These are phyloP conservation scores for Calonectria pseudoreteaudii DNA, from an alignment of 2,329 filamentous ascomycete genomes.

Conservation along the genomic window DNA sequence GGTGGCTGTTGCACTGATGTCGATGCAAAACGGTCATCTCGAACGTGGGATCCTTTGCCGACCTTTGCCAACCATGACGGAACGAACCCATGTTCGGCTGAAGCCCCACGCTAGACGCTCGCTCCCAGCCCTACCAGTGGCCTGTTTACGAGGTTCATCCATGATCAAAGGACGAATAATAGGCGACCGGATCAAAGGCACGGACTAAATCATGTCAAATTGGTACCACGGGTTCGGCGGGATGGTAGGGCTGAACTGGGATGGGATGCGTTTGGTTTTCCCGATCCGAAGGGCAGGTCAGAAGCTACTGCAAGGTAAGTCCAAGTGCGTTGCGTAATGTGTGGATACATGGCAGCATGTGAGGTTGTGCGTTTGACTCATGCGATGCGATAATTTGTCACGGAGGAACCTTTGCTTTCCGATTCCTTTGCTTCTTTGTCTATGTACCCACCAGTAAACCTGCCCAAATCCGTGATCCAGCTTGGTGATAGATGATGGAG, in stretches of 20 bases:
- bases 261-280: background rate
- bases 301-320: background rate
- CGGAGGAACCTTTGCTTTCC: background rate
- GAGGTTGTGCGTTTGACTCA: background rate
- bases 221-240: background rate
- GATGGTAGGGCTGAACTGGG: conserved; percentile 5
- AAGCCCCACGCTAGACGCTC: background rate
- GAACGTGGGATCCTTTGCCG: background rate
- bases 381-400: background rate
- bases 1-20: background rate
- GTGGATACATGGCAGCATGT: background rate
- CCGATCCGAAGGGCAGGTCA: background rate
- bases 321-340: background rate
- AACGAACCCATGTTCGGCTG: conserved; percentile 7
- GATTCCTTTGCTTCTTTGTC: background rate
- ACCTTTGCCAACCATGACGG: background rate
- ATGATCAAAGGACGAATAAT: background rate
- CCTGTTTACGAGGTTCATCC: background rate
- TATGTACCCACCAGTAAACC: background rate
- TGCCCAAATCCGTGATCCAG: background rate
- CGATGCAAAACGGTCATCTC: background rate
- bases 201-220: background rate
- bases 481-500: background rate
- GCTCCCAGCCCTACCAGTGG: conserved; percentile 24
- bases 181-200: background rate